Base-by-base conservation (phyloP, 2,329 filamentous ascomycete species). In the Pseudocercospora ulei region DNA sequence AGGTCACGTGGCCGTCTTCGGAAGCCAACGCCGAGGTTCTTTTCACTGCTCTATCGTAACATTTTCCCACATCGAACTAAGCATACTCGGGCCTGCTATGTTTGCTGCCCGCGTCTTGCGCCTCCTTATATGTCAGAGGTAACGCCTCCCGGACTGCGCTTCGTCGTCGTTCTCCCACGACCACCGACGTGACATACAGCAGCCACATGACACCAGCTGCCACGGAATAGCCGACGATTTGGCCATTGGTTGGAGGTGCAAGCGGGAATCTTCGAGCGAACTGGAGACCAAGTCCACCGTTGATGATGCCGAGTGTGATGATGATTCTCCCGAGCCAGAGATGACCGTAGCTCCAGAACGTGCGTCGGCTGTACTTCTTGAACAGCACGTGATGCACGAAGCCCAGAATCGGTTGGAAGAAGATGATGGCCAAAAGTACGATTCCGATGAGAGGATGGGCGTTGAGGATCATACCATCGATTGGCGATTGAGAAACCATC, bases 341-440 rank as follows among this genome's bases (percentile, higher is more conserved):
- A 48, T 76, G 72, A 2, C 56, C 57, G 43, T 69, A 63, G 0
- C 65, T 68, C 59, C 66, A 70, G 5, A 65, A 44, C 3, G 65
- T 66, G 19, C 68, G 66, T 7, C 56, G 54, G 6, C 62, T 61
- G 11, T 65, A 62, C 47, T 65, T 68, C 39, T 67, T 67, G 60
- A 69, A 76, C 39, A 68, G 51, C 4, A 60, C 41, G 48, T 76
- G 72, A 46, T 76, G 72, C 7, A 72, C 35, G 11, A 68, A 53
- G 2, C 72, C 72, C 25, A 73, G 61, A 1, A 67, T 53, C 0
- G 72, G 72, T 47, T 74, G 71, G 49, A 80, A 70, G 5, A 76
- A 61, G 2, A 82, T 55, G 7, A 62, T 48, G 0, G 58, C 58
- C 18, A 75, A 59, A 2, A 73, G 60, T 6, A 73, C 54, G 6